phyloP scores from a whole-genome alignment of 2,329 filamentous ascomycete species.

The Aspergillus aculeatinus region DNA sequence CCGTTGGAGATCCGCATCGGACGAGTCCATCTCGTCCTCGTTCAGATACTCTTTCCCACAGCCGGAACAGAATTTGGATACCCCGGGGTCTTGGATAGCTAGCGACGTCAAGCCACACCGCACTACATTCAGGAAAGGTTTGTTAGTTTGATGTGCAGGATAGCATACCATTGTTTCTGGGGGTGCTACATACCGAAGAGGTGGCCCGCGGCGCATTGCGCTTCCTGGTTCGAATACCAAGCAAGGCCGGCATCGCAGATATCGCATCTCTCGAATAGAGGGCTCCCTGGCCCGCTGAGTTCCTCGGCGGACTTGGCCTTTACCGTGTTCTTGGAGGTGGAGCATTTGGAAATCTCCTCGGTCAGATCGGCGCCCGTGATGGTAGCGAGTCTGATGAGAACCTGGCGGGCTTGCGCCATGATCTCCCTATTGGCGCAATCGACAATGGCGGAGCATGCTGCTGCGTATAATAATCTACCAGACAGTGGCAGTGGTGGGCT shows the following conservation, averaged over 20 bases:
- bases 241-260: slow-evolving; percentile 51
- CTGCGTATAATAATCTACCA: slow-evolving; percentile 37
- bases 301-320: slow-evolving; percentile 25
- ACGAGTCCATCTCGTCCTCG: slow-evolving; percentile 38
- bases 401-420: slow-evolving; percentile 24
- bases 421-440: slow-evolving; percentile 25
- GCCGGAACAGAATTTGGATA: slow-evolving; percentile 55
- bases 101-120: slow-evolving; percentile 57
- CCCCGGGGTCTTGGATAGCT: slow-evolving; percentile 54
- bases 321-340: slow-evolving; percentile 15
- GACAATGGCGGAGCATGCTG: slow-evolving; percentile 37
- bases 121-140: slow-evolving; percentile 30
- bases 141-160: slow-evolving; percentile 7
- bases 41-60: slow-evolving; percentile 52
- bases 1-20: slow-evolving; percentile 18
- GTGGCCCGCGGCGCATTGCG: slow-evolving; percentile 53
- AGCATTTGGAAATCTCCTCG: slow-evolving; percentile 34
- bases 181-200: slow-evolving; percentile 44
- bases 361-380: slow-evolving; percentile 30
- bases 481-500: slow-evolving; percentile 24
- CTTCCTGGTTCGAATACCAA: slow-evolving; percentile 49
- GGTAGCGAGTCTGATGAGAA: slow-evolving; percentile 29
- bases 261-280: slow-evolving; percentile 51
- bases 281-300: slow-evolving; percentile 22
- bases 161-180: neutral